phyloP scores from a whole-genome alignment of 192 early-diverging fungal species.

The Backusella australiensis region DNA sequence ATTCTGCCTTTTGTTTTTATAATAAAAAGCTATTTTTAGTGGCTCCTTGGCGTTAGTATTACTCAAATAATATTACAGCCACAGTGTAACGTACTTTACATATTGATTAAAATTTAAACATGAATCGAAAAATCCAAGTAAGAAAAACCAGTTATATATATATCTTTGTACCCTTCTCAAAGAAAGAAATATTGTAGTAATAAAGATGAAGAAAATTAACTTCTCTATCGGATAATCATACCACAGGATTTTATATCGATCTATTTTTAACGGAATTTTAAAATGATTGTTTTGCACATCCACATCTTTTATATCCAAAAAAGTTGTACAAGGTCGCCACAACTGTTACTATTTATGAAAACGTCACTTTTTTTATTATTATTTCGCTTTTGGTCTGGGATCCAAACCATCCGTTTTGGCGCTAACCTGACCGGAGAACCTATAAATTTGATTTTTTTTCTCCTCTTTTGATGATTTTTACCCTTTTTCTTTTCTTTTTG shows the following conservation, averaged over 20 bases:
- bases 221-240: background rate
- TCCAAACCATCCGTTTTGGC: background rate
- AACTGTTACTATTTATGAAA: background rate
- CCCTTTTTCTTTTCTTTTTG: background rate
- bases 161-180: background rate
- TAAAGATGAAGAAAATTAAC: background rate
- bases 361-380: background rate
- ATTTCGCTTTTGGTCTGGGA: background rate
- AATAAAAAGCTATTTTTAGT: background rate
- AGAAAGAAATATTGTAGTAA: background rate
- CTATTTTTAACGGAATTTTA: background rate
- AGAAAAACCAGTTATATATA: background rate
- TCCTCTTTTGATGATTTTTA: background rate
- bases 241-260: background rate
- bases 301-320: background rate
- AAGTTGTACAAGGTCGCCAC: constrained; percentile 1
- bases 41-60: constrained; percentile 1
- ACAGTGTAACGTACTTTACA: background rate
- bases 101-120: background rate
- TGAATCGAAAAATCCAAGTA: background rate
- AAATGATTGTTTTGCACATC: background rate
- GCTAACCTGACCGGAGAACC: constrained; percentile 3
- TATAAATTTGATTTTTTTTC: background rate
- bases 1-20: background rate
- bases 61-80: background rate